These are phyloP conservation scores for Pulveroboletus sp. DNA, from an alignment of 768 basidiomycete species.

Conservation along the genomic window DNA sequence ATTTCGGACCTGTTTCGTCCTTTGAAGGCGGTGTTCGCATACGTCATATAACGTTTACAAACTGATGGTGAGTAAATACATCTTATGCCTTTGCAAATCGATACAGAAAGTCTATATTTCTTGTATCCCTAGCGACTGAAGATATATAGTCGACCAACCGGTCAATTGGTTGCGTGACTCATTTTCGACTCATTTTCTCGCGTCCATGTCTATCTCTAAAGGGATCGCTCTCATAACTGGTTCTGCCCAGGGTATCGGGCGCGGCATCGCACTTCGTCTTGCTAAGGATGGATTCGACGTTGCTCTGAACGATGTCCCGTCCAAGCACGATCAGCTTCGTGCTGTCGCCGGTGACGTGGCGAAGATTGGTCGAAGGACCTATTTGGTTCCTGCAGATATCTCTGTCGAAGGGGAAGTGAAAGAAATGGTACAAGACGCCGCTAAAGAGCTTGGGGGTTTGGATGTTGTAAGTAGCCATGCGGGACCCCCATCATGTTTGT, in stretches of 20 bases:
- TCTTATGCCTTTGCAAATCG: no score
- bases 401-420: constrained; percentile 41
- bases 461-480: constrained; percentile 40
- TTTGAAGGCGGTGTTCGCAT: no score
- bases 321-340: constrained; percentile 27
- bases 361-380: constrained; percentile 25
- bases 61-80: no score
- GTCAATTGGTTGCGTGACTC: not conserved
- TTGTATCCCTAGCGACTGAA: no score
- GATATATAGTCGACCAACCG: no score
- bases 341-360: constrained; percentile 28
- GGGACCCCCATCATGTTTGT: not conserved
- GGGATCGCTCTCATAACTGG: constrained; percentile 37
- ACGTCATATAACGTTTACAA: no score
- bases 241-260: constrained; percentile 29
- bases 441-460: constrained; percentile 38
- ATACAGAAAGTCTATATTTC: no score
- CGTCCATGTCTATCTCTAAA: constrained; percentile 20
- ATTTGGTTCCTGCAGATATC: constrained; percentile 38
- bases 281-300: constrained; percentile 33
- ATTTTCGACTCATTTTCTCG: not conserved
- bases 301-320: constrained; percentile 29
- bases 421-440: constrained; percentile 33
- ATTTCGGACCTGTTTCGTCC: no score
- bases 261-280: constrained; percentile 32